Evolutionary conservation across 768 basidiomycete species (phyloP).

Genomic region (Clathrus columnatus): DNA sequence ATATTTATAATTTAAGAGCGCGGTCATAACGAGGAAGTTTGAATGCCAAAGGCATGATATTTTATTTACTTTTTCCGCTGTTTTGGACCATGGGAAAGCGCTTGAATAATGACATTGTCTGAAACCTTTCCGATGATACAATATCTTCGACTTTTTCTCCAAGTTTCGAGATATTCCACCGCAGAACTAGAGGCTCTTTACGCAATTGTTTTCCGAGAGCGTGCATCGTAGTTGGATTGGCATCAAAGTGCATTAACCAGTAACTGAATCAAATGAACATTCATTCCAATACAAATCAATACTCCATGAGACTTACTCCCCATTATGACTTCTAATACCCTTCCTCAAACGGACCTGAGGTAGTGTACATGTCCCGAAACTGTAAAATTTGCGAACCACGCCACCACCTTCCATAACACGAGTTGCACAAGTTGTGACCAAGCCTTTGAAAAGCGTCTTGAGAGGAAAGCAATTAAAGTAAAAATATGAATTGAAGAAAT

Average conservation of each 20-base stretch:
- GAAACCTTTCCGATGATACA: conserved; percentile 25
- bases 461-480: not conserved
- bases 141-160: conserved; percentile 68
- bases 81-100: too few relatives aligned
- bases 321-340: conserved; percentile 44
- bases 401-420: conserved; percentile 71
- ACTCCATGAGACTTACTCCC: conserved; percentile 60
- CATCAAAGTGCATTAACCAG: conserved; percentile 88
- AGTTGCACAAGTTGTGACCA: conserved; percentile 61
- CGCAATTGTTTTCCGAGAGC: conserved; percentile 61
- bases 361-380: conserved; percentile 62
- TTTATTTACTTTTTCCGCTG: too few relatives aligned
- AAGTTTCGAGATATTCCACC: conserved; percentile 73
- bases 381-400: conserved; percentile 72
- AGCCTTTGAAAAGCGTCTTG: conserved; percentile 67
- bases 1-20: too few relatives aligned
- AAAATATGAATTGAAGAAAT: not conserved
- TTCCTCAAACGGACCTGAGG: conserved; percentile 69
- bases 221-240: conserved; percentile 60
- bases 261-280: conserved; percentile 42
- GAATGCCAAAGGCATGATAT: too few relatives aligned
- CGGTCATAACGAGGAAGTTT: too few relatives aligned
- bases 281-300: not conserved
- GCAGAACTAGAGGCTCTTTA: conserved; percentile 72
- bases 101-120: conserved; percentile 3